Percentiles rank a stretch among this genome's conserved stretches.
phyloP scores from a whole-genome alignment of 1,284 basidiomycete genomes.

The Ceratobasidium sp. region DNA sequence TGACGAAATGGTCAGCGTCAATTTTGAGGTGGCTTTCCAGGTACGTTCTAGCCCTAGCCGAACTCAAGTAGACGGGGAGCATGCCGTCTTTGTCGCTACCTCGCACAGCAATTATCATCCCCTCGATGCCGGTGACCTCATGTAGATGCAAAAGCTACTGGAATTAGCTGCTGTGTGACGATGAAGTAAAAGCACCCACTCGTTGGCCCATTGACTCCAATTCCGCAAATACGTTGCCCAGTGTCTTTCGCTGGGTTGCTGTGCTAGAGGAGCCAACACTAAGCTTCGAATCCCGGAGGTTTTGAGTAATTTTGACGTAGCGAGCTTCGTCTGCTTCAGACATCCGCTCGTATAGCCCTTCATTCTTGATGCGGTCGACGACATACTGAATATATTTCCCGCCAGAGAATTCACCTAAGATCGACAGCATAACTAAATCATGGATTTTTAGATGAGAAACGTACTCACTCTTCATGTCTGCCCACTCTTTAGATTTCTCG shows the following conservation, averaged over 20 bases:
- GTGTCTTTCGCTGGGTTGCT: background rate
- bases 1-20: background rate
- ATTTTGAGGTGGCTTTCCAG: background rate
- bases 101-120: background rate
- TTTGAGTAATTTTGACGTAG: background rate
- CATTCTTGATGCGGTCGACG: background rate
- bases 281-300: background rate
- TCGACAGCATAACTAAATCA: no score
- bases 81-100: background rate
- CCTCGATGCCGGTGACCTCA: background rate
- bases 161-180: no score
- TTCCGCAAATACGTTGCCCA: background rate
- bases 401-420: background rate
- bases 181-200: background rate
- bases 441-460: background rate
- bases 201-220: background rate
- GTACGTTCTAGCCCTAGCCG: background rate
- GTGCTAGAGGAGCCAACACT: background rate
- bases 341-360: conserved; percentile 6
- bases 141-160: background rate
- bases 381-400: conserved; percentile 4
- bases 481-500: conserved; percentile 13
- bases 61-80: background rate
- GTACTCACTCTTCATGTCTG: background rate
- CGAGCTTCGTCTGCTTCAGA: background rate